Evolutionary conservation across 148 eudicot species (phyloP), one percentile per base, ranked within the genome.

Genomic region (Silene conica): DNA sequence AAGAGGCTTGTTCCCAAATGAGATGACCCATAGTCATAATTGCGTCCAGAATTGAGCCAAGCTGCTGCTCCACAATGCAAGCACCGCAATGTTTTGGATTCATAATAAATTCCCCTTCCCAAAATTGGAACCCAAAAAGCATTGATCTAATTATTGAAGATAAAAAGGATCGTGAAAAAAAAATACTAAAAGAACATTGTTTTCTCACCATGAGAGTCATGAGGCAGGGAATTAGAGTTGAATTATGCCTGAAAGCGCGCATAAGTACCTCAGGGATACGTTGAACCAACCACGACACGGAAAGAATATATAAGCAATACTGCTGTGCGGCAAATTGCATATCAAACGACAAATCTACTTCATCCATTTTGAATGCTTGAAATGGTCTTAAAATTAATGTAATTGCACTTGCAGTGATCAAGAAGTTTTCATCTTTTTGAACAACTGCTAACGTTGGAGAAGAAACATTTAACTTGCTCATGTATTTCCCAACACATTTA

Each of bases 381-480:
- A 94, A 86, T 61, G 98, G 97, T 45, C 98, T 82, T 73, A 94
- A 76, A 46, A 91, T 83, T 79, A 91, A 63, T 72, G 93, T 94
- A 73, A 91, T 78, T 65, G 89, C 93, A 86, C 97, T 92, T 67
- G 97, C 96, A 66, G 89, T 87, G 69, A 94, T 87, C 86, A 94
- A 78, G 72, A 94, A 86, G 71, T 63, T 85, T 54, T 86, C 97
- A 83, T 94, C 97, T 72, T 83, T 81, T 59, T 74, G 83, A 70
- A 69, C 76, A 67, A 83, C 74, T 69, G 61, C 71, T 75, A 73
- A 83, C 71, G 85, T 69, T 67, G 86, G 74, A 84, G 71, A 72
- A 57, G 86, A 78, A 81, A 71, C 80, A 81, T 83, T 84, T 79
- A 87, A 73, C 63, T 80, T 85, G 77, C 64, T 85, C 73, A 92